Conservation (phyloP, 371 early-diverging fungal genomes). For the Lichtheimia hyalospora region DNA sequence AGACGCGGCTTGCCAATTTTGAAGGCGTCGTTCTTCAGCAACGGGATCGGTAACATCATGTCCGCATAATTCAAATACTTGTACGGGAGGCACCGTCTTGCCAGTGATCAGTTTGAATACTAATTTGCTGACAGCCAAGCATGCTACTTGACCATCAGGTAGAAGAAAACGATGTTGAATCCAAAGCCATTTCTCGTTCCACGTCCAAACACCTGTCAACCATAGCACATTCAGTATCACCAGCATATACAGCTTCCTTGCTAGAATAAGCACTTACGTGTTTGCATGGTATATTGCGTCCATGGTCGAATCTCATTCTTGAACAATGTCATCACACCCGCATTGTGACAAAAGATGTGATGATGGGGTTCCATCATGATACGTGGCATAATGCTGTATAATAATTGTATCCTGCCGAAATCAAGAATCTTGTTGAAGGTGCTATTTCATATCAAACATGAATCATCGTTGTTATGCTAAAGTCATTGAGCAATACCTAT, state of each 20-base stretch:
- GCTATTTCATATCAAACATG: conserved; percentile 7
- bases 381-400: conserved; percentile 41
- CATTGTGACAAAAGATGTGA: conserved; percentile 33
- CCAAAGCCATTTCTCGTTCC: conserved; percentile 59
- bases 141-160: conserved; percentile 21
- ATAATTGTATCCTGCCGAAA: conserved; percentile 48
- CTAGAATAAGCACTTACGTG: too few relatives aligned
- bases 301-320: conserved; percentile 57
- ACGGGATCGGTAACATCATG: conserved; percentile 23
- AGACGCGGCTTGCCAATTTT: conserved; percentile 22
- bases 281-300: conserved; percentile 49
- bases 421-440: conserved; percentile 62
- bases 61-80: conserved; percentile 35
- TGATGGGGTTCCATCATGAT: conserved; percentile 41
- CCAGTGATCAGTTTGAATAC: conserved; percentile 45
- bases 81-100: conserved; percentile 36
- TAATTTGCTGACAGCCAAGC: conserved; percentile 36
- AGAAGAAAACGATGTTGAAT: conserved; percentile 40
- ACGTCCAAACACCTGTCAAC: conserved; percentile 37
- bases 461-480: background rate
- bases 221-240: too few relatives aligned
- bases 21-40: conserved; percentile 25
- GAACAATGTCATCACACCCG: conserved; percentile 46
- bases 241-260: too few relatives aligned
- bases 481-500: conserved; percentile 25